A percentile compares a stretch with the other conserved stretches of the same genome.
Conservation (phyloP, 208 protist species). For the Vickermania ingenoplastis region DNA sequence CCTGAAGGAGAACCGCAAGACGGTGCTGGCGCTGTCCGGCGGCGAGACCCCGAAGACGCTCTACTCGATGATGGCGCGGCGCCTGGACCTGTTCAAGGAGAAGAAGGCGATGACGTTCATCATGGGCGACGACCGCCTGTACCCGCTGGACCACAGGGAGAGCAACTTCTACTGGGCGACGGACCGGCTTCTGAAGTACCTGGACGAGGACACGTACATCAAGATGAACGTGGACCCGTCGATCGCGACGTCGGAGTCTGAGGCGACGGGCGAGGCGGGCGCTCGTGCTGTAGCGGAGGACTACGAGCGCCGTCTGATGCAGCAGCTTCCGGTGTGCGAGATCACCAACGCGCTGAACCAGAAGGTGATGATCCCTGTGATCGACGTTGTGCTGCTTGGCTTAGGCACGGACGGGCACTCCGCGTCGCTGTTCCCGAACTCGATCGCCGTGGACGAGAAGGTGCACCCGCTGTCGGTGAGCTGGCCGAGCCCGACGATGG, state of each 20-base stretch:
- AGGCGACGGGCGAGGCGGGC: constrained; percentile 17
- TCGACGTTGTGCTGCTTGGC: constrained; percentile 74
- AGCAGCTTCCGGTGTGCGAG: constrained; percentile 9
- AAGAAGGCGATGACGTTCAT: constrained; percentile 29
- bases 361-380: constrained; percentile 17
- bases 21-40: constrained; percentile 54
- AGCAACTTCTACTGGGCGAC: constrained; percentile 65
- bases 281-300: constrained; percentile 29
- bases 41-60: constrained; percentile 60
- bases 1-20: background rate
- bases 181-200: constrained; percentile 36
- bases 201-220: constrained; percentile 32
- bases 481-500: constrained; percentile 68
- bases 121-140: constrained; percentile 63
- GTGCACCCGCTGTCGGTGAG: constrained; percentile 27
- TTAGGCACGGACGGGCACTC: constrained; percentile 78
- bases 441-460: constrained; percentile 27
- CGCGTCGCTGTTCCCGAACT: constrained; percentile 72
- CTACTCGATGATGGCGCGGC: constrained; percentile 30
- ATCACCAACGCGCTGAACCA: constrained; percentile 5
- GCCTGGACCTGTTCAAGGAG: constrained; percentile 27
- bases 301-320: constrained; percentile 21
- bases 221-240: constrained; percentile 25
- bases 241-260: constrained; percentile 15
- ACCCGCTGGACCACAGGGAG: constrained; percentile 27